phyloP scores from a whole-genome alignment of 805 yeast genomes.

The Blastobotrys robertii region DNA sequence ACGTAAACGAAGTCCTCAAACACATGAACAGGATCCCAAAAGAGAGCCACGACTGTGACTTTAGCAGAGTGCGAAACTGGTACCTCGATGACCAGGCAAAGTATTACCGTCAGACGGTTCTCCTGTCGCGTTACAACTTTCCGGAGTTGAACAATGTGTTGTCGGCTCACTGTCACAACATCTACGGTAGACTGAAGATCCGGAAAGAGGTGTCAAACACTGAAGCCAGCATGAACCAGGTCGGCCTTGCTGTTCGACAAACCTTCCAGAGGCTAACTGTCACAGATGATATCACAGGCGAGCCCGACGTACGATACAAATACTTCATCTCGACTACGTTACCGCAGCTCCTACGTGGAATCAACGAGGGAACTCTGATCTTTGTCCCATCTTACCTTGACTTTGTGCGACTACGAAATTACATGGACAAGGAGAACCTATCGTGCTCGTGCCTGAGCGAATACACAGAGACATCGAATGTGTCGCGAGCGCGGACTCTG shows the following conservation, averaged over 20 bases:
- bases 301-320: conserved; percentile 77
- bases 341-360: conserved; percentile 56
- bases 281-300: conserved; percentile 40
- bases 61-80: conserved; percentile 88
- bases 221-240: conserved; percentile 48
- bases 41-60: conserved; percentile 75
- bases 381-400: conserved; percentile 84
- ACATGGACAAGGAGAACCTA: conserved; percentile 50
- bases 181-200: conserved; percentile 29
- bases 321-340: conserved; percentile 64
- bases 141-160: conserved; percentile 70
- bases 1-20: conserved; percentile 55
- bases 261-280: conserved; percentile 60
- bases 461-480: conserved; percentile 63
- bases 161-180: conserved; percentile 26
- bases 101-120: conserved; percentile 64
- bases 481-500: conserved; percentile 58
- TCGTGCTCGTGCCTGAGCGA: conserved; percentile 72
- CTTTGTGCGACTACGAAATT: conserved; percentile 66
- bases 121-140: conserved; percentile 65
- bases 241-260: conserved; percentile 50
- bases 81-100: conserved; percentile 73
- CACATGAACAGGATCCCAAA: conserved; percentile 70
- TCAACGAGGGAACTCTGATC: conserved; percentile 65
- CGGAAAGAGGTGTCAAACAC: conserved; percentile 32